These are phyloP conservation scores for Xylaria castorea DNA, from an alignment of 495 filamentous ascomycete genomes.

Conservation along the genomic window DNA sequence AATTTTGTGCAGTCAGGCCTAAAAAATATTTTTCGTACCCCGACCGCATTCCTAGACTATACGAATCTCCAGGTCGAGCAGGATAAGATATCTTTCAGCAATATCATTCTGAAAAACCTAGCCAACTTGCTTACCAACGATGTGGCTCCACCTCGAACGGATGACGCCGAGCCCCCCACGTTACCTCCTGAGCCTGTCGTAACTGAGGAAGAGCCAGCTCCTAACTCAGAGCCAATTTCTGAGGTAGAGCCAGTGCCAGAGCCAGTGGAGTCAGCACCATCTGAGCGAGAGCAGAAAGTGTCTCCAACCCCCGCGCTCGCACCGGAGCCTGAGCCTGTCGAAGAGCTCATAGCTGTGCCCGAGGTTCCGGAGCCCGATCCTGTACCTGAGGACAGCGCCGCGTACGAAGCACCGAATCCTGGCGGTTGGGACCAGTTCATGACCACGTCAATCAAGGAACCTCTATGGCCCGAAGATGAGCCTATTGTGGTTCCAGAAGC, in stretches of 20 bases:
- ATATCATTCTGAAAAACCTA: conserved; percentile 24
- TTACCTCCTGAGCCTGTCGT: not conserved
- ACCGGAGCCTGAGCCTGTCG: not conserved
- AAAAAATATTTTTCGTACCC: conserved; percentile 20
- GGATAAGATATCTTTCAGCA: conserved; percentile 18
- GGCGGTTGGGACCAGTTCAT: not conserved
- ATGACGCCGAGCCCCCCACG: not conserved
- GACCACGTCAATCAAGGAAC: not conserved
- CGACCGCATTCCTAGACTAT: conserved; percentile 20
- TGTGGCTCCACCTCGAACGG: not conserved
- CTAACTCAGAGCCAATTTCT: not conserved
- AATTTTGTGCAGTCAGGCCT: conserved; percentile 30
- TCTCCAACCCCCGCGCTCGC: not conserved
- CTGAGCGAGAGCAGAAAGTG: not conserved
- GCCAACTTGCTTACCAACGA: conserved; percentile 15
- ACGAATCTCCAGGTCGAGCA: conserved; percentile 9
- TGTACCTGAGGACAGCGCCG: not conserved
- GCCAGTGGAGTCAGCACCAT: not conserved
- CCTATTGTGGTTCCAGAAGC: not conserved
- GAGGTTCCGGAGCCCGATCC: not conserved
- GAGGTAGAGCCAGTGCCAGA: not conserved
- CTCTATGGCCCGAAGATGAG: not conserved
- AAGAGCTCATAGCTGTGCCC: not conserved
- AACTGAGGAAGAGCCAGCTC: not conserved
- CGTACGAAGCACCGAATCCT: not conserved